phyloP scores from a whole-genome alignment of 2,329 filamentous ascomycete species.

The Coniella vitis region DNA sequence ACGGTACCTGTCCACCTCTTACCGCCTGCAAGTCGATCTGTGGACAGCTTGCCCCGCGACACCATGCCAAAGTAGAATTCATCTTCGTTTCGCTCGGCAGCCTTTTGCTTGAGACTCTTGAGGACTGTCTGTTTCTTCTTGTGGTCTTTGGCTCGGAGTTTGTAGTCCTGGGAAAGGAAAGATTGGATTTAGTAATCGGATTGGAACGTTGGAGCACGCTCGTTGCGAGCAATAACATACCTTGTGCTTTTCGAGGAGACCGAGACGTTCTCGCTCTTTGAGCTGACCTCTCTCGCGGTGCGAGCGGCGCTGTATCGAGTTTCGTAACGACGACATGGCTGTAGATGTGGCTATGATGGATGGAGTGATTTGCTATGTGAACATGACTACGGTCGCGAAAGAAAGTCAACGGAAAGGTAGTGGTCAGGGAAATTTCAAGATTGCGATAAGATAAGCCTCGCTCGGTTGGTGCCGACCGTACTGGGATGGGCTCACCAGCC shows the following conservation, averaged over 20 bases:
- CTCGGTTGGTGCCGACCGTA: too few species aligned
- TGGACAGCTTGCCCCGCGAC: conserved; percentile 50
- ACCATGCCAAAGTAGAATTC: conserved; percentile 70
- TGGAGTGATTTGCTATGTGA: neutral
- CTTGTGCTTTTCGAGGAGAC: conserved; percentile 94
- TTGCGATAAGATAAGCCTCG: conserved; percentile 1
- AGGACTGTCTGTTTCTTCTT: conserved; percentile 58
- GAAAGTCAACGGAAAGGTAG: neutral
- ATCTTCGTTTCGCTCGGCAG: conserved; percentile 61
- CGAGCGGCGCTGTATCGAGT: conserved; percentile 69
- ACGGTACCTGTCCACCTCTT: conserved; percentile 50
- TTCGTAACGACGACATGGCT: conserved; percentile 52
- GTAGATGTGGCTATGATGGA: neutral
- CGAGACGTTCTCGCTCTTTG: conserved; percentile 74
- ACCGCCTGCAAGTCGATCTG: conserved; percentile 37
- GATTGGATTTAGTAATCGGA: too few species aligned
- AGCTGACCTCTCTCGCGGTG: conserved; percentile 90
- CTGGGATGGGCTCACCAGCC: too few species aligned
- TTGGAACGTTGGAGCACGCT: too few species aligned
- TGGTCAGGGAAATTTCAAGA: neutral
- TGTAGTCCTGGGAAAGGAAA: conserved; percentile 45
- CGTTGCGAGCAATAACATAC: conserved; percentile 33
- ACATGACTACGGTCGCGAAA: neutral
- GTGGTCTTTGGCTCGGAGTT: conserved; percentile 58
- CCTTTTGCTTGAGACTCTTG: conserved; percentile 53